Evolutionary conservation across 2,329 filamentous ascomycete genomes (phyloP).

Genomic region (Cercospora janseana): DNA sequence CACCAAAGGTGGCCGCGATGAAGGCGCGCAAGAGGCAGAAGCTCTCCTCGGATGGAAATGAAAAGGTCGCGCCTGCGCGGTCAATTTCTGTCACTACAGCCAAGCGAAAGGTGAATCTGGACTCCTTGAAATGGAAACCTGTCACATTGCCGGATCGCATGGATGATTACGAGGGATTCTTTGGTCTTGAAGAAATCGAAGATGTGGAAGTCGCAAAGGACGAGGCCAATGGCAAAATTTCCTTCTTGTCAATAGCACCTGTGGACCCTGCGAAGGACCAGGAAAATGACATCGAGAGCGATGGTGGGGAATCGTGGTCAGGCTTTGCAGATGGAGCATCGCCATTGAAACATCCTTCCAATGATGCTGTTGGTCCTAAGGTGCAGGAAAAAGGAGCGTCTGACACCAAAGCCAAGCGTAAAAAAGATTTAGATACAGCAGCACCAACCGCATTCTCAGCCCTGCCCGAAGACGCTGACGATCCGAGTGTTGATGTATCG

Average conservation of each 20-base stretch:
- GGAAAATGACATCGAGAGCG: constrained; percentile 47
- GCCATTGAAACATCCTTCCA: neutral
- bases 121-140: constrained; percentile 58
- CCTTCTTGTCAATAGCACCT: constrained; percentile 35
- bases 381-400: neutral
- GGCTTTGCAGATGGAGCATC: constrained; percentile 55
- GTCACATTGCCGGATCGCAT: constrained; percentile 71
- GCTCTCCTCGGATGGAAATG: constrained; percentile 29
- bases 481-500: constrained; percentile 66
- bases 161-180: constrained; percentile 91
- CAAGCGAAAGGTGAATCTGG: constrained; percentile 23
- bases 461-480: constrained; percentile 47
- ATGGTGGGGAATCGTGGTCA: constrained; percentile 51
- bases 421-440: constrained; percentile 28
- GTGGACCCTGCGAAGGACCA: constrained; percentile 1
- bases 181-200: constrained; percentile 85
- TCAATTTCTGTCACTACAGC: constrained; percentile 19
- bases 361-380: neutral
- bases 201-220: constrained; percentile 78
- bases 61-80: constrained; percentile 11
- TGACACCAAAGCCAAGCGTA: constrained; percentile 19
- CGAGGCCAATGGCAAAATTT: constrained; percentile 49
- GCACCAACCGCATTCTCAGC: constrained; percentile 48
- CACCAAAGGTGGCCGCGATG: constrained; percentile 41
- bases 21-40: constrained; percentile 47